phyloP scores from a whole-genome alignment of 2,329 filamentous ascomycete species.

The Colletotrichum sp. region DNA sequence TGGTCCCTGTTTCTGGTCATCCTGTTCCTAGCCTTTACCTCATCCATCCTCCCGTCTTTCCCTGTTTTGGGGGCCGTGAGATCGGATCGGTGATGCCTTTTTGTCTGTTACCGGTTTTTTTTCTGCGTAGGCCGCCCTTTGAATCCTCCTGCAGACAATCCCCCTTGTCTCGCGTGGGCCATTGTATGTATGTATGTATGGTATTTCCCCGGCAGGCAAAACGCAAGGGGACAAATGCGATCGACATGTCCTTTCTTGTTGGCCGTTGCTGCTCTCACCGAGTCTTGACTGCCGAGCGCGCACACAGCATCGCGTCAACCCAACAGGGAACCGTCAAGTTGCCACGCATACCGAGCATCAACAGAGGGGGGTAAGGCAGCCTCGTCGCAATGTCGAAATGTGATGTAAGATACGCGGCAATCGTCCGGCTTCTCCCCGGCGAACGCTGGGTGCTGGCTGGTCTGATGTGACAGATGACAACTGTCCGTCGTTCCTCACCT shows the following conservation, averaged over 20 bases:
- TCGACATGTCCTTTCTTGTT: background rate
- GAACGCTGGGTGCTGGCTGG: background rate
- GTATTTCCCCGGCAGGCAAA: background rate
- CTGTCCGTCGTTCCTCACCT: background rate
- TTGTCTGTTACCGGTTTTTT: background rate
- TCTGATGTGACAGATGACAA: background rate
- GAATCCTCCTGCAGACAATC: background rate
- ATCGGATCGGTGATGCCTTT: background rate
- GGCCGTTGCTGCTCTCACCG: background rate
- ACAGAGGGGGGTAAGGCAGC: background rate
- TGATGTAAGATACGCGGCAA: constrained; percentile 15
- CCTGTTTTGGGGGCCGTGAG: background rate
- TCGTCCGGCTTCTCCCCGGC: background rate
- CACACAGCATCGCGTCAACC: background rate
- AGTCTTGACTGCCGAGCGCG: background rate
- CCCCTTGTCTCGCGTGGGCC: background rate
- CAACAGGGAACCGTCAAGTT: background rate
- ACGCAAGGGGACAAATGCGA: background rate
- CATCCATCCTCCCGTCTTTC: background rate
- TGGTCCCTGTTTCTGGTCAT: background rate
- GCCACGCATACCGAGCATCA: background rate
- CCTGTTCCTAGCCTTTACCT: background rate
- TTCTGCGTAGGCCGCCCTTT: background rate
- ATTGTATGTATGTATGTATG: background rate
- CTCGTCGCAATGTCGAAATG: background rate